Conservation (phyloP, 2,329 filamentous ascomycete genomes). For the Penicillium carneum region DNA sequence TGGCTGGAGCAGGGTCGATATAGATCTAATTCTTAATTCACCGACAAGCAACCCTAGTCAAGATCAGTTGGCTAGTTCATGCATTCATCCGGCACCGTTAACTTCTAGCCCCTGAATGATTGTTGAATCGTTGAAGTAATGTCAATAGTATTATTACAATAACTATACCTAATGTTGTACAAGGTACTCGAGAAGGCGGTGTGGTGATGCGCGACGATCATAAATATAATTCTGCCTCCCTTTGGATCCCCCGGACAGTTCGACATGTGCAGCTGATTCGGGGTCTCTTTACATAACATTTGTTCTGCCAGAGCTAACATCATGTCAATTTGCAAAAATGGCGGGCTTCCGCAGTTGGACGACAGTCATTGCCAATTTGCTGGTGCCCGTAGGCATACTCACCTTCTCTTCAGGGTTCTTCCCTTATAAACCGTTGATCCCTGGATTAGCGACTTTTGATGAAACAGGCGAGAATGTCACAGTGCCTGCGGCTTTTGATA, state of each 20-base stretch:
- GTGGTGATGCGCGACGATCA: constrained; percentile 10
- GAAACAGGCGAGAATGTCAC: constrained; percentile 60
- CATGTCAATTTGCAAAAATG: constrained; percentile 30
- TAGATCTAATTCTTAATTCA: neutral
- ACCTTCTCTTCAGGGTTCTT: constrained; percentile 93
- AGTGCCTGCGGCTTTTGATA: constrained; percentile 77
- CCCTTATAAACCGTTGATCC: constrained; percentile 92
- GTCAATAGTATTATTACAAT: neutral
- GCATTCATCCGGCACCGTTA: neutral
- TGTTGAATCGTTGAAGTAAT: neutral
- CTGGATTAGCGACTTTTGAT: constrained; percentile 74
- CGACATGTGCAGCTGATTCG: constrained; percentile 2
- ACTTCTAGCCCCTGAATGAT: neutral
- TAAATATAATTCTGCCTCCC: constrained; percentile 16
- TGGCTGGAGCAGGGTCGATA: neutral
- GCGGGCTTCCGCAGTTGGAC: constrained; percentile 39
- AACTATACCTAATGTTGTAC: too few relatives aligned
- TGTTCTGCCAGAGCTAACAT: constrained; percentile 5
- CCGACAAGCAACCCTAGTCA: neutral
- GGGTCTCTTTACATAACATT: neutral
- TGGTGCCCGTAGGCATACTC: constrained; percentile 76
- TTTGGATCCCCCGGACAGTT: constrained; percentile 1
- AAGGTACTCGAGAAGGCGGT: constrained; percentile 10
- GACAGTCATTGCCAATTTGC: constrained; percentile 73
- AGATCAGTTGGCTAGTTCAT: neutral